These are phyloP conservation scores for Butyriboletus appendiculatus DNA, from an alignment of 1,284 basidiomycete species.

Conservation along the genomic window DNA sequence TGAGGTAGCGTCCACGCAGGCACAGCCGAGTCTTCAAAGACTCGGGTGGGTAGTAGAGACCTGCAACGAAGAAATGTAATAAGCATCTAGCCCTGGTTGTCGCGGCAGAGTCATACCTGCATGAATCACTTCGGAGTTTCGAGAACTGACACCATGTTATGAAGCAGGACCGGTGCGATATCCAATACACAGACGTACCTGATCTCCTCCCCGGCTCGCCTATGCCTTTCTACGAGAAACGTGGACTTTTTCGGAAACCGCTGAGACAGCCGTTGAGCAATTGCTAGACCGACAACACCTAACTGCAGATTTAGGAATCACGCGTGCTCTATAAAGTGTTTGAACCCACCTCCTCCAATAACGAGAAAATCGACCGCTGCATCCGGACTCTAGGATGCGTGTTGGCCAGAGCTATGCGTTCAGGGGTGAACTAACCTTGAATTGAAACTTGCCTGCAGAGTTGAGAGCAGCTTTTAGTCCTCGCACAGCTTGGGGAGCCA, in stretches of 20 bases:
- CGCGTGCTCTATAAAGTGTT: background rate
- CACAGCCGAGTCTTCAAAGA: slow-evolving; percentile 91
- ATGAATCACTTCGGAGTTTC: slow-evolving; percentile 97
- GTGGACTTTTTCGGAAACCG: slow-evolving; percentile 75
- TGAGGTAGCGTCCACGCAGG: slow-evolving; percentile 81
- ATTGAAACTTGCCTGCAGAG: slow-evolving; percentile 55
- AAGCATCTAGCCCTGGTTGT: background rate
- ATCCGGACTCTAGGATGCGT: slow-evolving; percentile 58
- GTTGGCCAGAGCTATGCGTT: background rate
- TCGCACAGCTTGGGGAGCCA: slow-evolving; percentile 38
- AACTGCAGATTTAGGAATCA: background rate
- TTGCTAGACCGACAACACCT: slow-evolving; percentile 89
- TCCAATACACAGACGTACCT: slow-evolving; percentile 51
- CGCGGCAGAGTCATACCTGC: slow-evolving; percentile 53
- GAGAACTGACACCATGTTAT: slow-evolving; percentile 56
- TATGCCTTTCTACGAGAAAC: slow-evolving; percentile 84
- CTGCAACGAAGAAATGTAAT: slow-evolving; percentile 37
- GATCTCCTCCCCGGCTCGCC: slow-evolving; percentile 74
- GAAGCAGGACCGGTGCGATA: background rate
- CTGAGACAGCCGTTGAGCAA: slow-evolving; percentile 75
- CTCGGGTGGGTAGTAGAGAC: slow-evolving; percentile 80
- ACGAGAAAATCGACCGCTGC: slow-evolving; percentile 85
- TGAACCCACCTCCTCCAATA: slow-evolving; percentile 80
- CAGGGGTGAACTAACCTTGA: slow-evolving; percentile 49
- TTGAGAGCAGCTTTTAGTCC: slow-evolving; percentile 64